Evolutionary conservation across 1,139 yeast species (phyloP).

Genomic region (Groenewaldozyma sp.): DNA sequence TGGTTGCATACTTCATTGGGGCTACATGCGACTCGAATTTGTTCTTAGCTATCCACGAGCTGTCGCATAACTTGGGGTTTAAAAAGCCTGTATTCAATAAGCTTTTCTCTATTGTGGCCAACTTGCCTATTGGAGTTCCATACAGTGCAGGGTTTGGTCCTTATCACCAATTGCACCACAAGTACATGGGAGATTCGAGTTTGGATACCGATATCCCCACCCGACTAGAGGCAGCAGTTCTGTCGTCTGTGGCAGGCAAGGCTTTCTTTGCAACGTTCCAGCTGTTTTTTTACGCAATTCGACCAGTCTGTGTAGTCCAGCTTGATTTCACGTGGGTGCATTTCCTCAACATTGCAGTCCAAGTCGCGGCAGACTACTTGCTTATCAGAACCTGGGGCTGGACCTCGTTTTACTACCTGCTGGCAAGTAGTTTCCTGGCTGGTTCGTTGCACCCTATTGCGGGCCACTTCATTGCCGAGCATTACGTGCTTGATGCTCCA

Average conservation of each 20-base stretch:
- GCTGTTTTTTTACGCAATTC: constrained; percentile 75
- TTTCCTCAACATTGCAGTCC: constrained; percentile 55
- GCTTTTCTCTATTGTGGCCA: constrained; percentile 66
- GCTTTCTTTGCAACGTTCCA: constrained; percentile 88
- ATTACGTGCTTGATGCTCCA: constrained; percentile 63
- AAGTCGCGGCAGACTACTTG: constrained; percentile 46
- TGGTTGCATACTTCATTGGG: constrained; percentile 66
- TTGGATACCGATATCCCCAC: constrained; percentile 89
- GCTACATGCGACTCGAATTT: constrained; percentile 80
- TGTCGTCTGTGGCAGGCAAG: constrained; percentile 75
- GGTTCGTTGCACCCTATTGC: constrained; percentile 93
- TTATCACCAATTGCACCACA: constrained; percentile 85
- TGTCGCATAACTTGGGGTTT: constrained; percentile 80
- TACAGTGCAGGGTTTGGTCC: constrained; percentile 88
- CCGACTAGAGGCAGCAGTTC: constrained; percentile 56
- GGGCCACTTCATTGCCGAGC: constrained; percentile 93
- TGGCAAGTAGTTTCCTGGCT: constrained; percentile 74
- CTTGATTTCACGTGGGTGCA: constrained; percentile 70
- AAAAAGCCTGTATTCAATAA: constrained; percentile 69
- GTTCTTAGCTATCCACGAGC: constrained; percentile 81
- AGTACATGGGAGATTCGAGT: constrained; percentile 76
- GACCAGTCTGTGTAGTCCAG: constrained; percentile 80
- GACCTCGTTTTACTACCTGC: constrained; percentile 55
- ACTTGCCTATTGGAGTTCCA: constrained; percentile 83
- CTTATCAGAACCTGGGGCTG: constrained; percentile 55